phyloP scores from a whole-genome alignment of 352 stramenopile genomes.

The Pythium insidiosum region DNA sequence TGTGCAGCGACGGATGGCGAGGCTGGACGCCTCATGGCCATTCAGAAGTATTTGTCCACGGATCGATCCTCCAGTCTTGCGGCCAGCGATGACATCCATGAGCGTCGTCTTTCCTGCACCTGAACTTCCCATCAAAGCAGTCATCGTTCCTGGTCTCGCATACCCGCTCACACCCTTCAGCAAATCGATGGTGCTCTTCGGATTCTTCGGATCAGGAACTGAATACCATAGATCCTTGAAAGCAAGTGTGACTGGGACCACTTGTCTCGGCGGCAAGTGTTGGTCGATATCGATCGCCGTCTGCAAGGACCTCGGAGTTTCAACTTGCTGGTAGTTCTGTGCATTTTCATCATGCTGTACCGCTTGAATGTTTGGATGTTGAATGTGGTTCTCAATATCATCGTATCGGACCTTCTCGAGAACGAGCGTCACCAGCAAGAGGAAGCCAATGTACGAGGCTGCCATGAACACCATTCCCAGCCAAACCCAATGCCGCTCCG shows the following conservation, averaged over 20 bases:
- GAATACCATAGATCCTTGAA: conserved; percentile 30
- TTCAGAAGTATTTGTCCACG: conserved; percentile 38
- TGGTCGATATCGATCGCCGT: conserved; percentile 10
- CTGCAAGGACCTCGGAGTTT: no score
- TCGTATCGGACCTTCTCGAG: conserved; percentile 27
- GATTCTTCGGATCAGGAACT: conserved; percentile 11
- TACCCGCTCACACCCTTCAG: conserved; percentile 29
- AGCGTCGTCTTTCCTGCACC: conserved; percentile 87
- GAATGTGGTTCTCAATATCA: conserved; percentile 26
- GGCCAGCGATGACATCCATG: conserved; percentile 85
- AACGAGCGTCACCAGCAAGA: conserved; percentile 12
- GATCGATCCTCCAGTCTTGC: conserved; percentile 74
- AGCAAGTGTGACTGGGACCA: conserved; percentile 21
- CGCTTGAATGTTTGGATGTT: conserved; percentile 12
- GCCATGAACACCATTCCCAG: conserved; percentile 34
- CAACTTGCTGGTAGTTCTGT: no score
- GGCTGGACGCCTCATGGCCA: conserved; percentile 12
- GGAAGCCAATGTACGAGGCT: conserved; percentile 34
- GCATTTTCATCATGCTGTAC: conserved; percentile 8
- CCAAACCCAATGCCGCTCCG: conserved; percentile 44
- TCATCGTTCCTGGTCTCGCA: conserved; percentile 27
- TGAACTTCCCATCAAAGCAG: conserved; percentile 31
- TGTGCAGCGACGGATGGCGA: conserved; percentile 14
- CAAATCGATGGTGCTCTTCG: conserved; percentile 33
- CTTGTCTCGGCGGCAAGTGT: conserved; percentile 10